phyloP scores from a whole-genome alignment of 257 asterid species.

The Rubia yunnanensis region DNA sequence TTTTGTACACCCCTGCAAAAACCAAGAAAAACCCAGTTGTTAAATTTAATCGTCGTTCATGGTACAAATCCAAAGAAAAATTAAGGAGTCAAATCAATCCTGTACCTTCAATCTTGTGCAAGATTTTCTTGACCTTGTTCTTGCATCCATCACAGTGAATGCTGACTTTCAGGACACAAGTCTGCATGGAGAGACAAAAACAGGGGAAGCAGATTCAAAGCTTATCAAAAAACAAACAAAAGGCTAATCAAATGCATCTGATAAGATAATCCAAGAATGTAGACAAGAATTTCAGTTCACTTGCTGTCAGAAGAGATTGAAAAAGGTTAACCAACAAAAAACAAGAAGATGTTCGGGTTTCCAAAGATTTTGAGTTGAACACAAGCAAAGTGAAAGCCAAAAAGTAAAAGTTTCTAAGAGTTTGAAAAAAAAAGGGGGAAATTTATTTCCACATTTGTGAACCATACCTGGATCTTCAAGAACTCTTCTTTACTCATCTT shows the following conservation, averaged over 20 bases:
- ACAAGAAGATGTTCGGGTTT: background rate
- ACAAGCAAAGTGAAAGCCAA: constrained; percentile 18
- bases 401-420: constrained; percentile 20
- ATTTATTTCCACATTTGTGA: constrained; percentile 12
- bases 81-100: background rate
- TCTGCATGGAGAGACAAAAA: constrained; percentile 72
- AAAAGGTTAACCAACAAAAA: constrained; percentile 5
- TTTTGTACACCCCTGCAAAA: constrained; percentile 67
- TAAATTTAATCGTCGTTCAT: background rate
- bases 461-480: constrained; percentile 84
- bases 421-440: background rate
- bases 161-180: constrained; percentile 88
- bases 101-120: constrained; percentile 91
- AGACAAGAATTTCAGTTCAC: constrained; percentile 14
- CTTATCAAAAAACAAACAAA: constrained; percentile 22
- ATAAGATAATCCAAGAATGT: constrained; percentile 6
- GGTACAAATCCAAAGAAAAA: background rate
- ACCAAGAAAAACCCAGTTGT: background rate
- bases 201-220: constrained; percentile 20
- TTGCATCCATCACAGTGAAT: constrained; percentile 97
- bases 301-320: constrained; percentile 3
- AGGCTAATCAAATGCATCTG: constrained; percentile 3
- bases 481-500: constrained; percentile 91
- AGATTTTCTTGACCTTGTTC: constrained; percentile 80
- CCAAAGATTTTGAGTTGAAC: constrained; percentile 14